phyloP scores from a whole-genome alignment of 2,329 filamentous ascomycete species.

The Colletotrichum nymphaeae region DNA sequence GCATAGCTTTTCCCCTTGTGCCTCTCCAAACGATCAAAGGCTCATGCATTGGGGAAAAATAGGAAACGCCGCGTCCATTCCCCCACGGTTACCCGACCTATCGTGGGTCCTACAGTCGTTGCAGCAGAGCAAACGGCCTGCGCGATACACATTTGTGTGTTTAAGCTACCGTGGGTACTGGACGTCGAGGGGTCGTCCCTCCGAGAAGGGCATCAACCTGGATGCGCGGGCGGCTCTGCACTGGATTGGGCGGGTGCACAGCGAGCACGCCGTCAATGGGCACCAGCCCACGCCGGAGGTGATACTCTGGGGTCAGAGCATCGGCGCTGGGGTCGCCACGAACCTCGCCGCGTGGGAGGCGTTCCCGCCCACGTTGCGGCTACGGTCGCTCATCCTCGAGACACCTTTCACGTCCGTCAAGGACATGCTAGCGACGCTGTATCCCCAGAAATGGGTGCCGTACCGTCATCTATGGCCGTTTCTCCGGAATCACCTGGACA shows the following conservation, averaged over 20 bases:
- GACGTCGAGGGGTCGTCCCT: conserved; percentile 79
- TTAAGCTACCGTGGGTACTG: conserved; percentile 80
- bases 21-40: conserved; percentile 27
- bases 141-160: conserved; percentile 61
- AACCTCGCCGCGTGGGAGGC: conserved; percentile 57
- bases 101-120: conserved; percentile 63
- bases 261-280: conserved; percentile 31
- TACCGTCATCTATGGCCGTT: conserved; percentile 82
- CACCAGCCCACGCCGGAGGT: conserved; percentile 48
- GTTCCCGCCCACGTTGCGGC: conserved; percentile 50
- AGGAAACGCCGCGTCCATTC: conserved; percentile 71
- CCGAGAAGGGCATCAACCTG: conserved; percentile 75
- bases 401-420: conserved; percentile 80
- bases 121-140: conserved; percentile 46
- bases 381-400: conserved; percentile 73
- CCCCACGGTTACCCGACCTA: conserved; percentile 66
- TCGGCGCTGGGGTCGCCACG: conserved; percentile 78
- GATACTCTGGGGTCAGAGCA: conserved; percentile 81
- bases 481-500: conserved; percentile 72
- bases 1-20: background rate
- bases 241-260: conserved; percentile 66
- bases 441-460: conserved; percentile 83
- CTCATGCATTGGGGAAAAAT: conserved; percentile 23
- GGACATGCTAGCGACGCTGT: conserved; percentile 77
- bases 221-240: conserved; percentile 74